Percentiles rank a stretch among this genome's conserved stretches.
phyloP scores from a whole-genome alignment of 1,284 basidiomycete genomes.

The Cystobasidium pallidum region DNA sequence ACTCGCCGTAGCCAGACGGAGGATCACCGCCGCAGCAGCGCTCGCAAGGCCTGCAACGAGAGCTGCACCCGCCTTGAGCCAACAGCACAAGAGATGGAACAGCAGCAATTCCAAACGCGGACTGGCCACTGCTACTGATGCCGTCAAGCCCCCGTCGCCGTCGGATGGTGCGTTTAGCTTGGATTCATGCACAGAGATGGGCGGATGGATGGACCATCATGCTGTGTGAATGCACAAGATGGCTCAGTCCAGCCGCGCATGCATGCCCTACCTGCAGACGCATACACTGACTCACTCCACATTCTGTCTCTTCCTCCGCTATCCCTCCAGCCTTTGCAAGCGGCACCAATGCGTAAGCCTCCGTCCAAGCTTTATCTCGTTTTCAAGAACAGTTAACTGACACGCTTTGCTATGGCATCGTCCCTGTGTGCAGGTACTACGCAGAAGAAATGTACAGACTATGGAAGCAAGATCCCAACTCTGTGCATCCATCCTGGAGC shows the following conservation, averaged over 20 bases:
- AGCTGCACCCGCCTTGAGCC: background rate
- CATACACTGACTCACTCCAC: too few relatives aligned
- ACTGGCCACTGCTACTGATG: constrained; percentile 41
- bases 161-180: constrained; percentile 37
- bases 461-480: constrained; percentile 79
- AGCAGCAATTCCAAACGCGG: constrained; percentile 15
- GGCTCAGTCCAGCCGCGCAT: background rate
- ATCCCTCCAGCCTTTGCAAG: constrained; percentile 26
- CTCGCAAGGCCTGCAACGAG: background rate
- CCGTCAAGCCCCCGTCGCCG: constrained; percentile 25
- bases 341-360: constrained; percentile 29
- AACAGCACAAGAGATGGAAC: constrained; percentile 16
- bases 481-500: constrained; percentile 93
- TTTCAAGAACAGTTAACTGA: background rate
- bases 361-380: background rate
- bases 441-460: constrained; percentile 93
- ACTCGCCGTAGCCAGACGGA: constrained; percentile 22
- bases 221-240: background rate
- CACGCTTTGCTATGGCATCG: too few relatives aligned
- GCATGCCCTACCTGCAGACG: too few relatives aligned
- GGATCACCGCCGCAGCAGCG: background rate
- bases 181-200: too few relatives aligned
- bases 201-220: background rate
- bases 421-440: constrained; percentile 70
- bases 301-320: background rate